Base-by-base conservation (phyloP, 306 rosid genomes). In the Bauhinia variegata region DNA sequence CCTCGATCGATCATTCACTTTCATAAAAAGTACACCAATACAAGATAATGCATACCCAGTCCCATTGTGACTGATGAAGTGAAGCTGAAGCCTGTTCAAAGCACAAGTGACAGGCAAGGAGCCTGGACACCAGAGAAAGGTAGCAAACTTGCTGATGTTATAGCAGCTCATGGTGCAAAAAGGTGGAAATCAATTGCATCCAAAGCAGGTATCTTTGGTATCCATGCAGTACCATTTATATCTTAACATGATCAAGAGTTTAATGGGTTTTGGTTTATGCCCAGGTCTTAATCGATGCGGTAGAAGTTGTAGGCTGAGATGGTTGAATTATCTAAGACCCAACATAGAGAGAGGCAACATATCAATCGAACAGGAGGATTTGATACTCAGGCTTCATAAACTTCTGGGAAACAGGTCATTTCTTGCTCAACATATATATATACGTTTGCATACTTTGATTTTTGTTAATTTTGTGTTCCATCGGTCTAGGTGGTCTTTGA, bases 291-390 rank as follows among this genome's bases (percentile, higher is more conserved):
- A 80, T 37, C 75, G 88, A 43, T 70, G 85, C 12, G 88, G 87
- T 38, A 87, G 84, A 77, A 87, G 92, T 77, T 87, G 89, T 67
- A 81, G 87, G 33, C 49, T 87, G 78, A 61, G 92, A 77, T 87
- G 92, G 92, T 38, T 87, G 47, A 87, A 87, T 55, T 87, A 87
- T 68, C 82, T 84, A n/a, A 81, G 89, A 59, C 92, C 92, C 57
- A 84, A 87, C 54, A 87, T 87, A 75, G 84, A 87, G 78, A 81
- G 89, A 62, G 92, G 92, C 17, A 87, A 87, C 77, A 84, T 87
- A 47, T 84, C 92, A 9, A 63, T 61, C 47, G 83, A 75, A 52
- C 85, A 84, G 67, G 85, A 84, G 57, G 85, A 84, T 54, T 74
- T 84, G 74, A 83, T 83, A 62, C 52, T 83, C 18, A 83, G 88